A percentile compares a stretch with the other conserved stretches of the same genome.
Conservation (phyloP, 1,284 basidiomycete genomes). For the Ceratobasidium sp. region DNA sequence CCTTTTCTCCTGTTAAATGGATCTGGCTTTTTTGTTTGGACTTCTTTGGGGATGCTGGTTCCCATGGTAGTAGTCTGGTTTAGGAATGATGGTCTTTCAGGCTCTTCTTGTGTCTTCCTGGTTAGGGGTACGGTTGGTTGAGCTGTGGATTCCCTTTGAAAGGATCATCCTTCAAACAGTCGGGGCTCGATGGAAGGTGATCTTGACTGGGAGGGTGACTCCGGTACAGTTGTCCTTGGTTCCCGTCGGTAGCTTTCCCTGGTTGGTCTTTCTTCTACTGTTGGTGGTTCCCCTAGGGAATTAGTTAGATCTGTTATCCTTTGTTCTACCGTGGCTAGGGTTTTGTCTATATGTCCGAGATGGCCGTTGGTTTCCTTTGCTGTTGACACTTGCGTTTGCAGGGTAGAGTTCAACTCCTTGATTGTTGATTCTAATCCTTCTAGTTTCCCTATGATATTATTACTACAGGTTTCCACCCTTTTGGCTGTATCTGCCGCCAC, state of each 20-base stretch:
- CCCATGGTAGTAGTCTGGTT: not conserved
- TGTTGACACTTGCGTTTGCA: too few species aligned
- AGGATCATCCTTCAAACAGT: not conserved
- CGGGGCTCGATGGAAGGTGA: too few species aligned
- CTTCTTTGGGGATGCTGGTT: slow-evolving; percentile 1
- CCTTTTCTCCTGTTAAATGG: not conserved
- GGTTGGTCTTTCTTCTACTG: not conserved
- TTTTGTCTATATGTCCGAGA: not conserved
- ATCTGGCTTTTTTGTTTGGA: not conserved
- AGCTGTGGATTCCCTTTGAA: not conserved
- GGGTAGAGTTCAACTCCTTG: too few species aligned
- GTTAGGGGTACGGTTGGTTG: not conserved
- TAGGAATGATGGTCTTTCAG: not conserved
- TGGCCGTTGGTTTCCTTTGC: not conserved
- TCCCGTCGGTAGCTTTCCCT: not conserved
- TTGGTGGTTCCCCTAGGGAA: not conserved
- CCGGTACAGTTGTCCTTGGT: not conserved
- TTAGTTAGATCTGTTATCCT: not conserved
- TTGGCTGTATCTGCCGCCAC: too few species aligned
- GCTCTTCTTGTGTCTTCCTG: too few species aligned
- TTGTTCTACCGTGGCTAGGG: not conserved
- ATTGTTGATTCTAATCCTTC: too few species aligned
- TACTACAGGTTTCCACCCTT: too few species aligned
- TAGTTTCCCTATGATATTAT: too few species aligned
- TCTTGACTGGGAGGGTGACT: not conserved